Conservation (phyloP, 495 filamentous ascomycete species). For the Aspergillus biplanus region DNA sequence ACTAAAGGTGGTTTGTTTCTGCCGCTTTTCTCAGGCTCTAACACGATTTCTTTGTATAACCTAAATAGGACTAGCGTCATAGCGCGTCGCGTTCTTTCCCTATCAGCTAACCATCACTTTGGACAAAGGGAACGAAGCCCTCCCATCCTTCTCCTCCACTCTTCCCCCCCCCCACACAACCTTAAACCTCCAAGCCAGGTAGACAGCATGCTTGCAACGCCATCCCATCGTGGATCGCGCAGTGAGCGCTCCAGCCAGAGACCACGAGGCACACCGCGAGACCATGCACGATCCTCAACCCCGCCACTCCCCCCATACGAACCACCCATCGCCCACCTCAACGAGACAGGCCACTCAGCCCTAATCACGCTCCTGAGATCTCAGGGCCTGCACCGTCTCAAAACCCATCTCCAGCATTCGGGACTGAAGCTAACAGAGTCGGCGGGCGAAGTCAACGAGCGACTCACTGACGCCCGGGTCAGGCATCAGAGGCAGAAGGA, state of each 20-base stretch:
- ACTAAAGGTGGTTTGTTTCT: not conserved
- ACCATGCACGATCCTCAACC: conserved; percentile 11
- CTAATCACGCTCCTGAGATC: conserved; percentile 39
- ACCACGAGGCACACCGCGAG: conserved; percentile 18
- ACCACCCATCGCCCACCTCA: conserved; percentile 55
- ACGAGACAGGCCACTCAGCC: conserved; percentile 33
- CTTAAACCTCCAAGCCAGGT: not conserved
- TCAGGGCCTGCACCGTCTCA: conserved; percentile 34
- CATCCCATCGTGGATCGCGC: not conserved
- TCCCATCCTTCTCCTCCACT: not conserved
- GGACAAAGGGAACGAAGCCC: conserved; percentile 1
- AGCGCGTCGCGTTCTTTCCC: conserved; percentile 35
- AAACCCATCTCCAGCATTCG: conserved; percentile 41
- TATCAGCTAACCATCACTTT: conserved; percentile 6
- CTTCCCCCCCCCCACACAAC: not conserved
- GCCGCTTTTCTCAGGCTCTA: conserved; percentile 8
- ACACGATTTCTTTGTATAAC: conserved; percentile 23
- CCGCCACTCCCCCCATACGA: conserved; percentile 62
- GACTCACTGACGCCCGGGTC: conserved; percentile 36
- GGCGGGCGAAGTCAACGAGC: conserved; percentile 53
- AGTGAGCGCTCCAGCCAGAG: not conserved
- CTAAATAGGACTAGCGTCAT: conserved; percentile 38
- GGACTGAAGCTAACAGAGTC: conserved; percentile 43
- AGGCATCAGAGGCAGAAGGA: conserved; percentile 38
- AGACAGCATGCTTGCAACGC: not conserved